These are phyloP conservation scores for Tetracentron sinense DNA, from an alignment of 164 flowering plant species.

Conservation along the genomic window DNA sequence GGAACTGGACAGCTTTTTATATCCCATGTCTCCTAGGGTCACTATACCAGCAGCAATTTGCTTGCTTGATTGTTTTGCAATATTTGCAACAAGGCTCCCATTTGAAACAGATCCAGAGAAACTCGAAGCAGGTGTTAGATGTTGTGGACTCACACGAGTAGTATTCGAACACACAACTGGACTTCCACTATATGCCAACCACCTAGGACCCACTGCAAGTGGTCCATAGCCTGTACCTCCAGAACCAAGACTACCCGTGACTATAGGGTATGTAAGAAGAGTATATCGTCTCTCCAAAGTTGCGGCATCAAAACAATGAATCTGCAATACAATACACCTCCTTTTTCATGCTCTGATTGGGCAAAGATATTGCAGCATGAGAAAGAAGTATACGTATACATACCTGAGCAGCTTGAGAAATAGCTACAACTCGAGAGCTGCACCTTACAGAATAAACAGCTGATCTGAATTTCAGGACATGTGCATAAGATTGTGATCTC, in stretches of 20 bases:
- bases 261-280: slow-evolving; percentile 61
- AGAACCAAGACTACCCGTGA: slow-evolving; percentile 34
- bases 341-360: neutral
- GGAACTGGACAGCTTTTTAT: slow-evolving; percentile 67
- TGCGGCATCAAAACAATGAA: slow-evolving; percentile 68
- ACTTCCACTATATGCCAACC: slow-evolving; percentile 83
- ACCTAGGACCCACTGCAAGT: slow-evolving; percentile 78
- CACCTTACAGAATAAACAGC: slow-evolving; percentile 65
- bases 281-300: slow-evolving; percentile 67
- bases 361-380: neutral
- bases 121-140: slow-evolving; percentile 43
- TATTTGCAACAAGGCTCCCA: slow-evolving; percentile 71
- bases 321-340: slow-evolving; percentile 37
- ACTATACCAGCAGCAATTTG: slow-evolving; percentile 84
- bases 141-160: slow-evolving; percentile 64
- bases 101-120: slow-evolving; percentile 42
- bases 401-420: slow-evolving; percentile 76
- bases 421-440: slow-evolving; percentile 69
- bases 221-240: slow-evolving; percentile 69
- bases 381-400: neutral
- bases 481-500: slow-evolving; percentile 66
- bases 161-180: slow-evolving; percentile 40
- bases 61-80: slow-evolving; percentile 80
- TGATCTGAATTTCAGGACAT: slow-evolving; percentile 62
- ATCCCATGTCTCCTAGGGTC: slow-evolving; percentile 72